Conservation (phyloP, 176 grass and related monocot species). For the Paspalum vaginatum region DNA sequence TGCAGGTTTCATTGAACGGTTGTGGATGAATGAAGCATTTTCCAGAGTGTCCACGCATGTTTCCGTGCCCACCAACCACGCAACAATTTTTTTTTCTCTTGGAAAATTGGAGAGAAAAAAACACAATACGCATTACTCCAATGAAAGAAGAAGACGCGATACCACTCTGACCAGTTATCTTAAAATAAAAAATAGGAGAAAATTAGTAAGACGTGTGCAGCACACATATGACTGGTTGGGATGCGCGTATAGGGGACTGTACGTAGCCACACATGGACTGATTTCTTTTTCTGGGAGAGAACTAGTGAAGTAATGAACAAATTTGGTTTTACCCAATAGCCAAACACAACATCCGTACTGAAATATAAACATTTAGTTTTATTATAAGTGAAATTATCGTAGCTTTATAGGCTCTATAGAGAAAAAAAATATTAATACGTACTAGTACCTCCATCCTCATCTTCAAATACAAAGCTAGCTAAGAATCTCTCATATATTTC, state of each 20-base stretch:
- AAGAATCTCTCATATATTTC: too few relatives aligned
- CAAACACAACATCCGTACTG: too few relatives aligned
- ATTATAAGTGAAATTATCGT: too few relatives aligned
- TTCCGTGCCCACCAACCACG: background rate
- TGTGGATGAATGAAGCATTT: background rate
- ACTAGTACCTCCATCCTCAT: too few relatives aligned
- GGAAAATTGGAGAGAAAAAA: background rate
- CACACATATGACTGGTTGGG: conserved; percentile 19
- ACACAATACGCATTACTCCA: background rate
- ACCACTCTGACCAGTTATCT: background rate
- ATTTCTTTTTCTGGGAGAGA: background rate
- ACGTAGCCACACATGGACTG: background rate
- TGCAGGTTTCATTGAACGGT: background rate
- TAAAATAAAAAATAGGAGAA: background rate
- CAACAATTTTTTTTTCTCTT: background rate
- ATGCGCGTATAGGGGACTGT: background rate
- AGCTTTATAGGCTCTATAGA: too few relatives aligned
- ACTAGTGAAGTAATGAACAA: background rate
- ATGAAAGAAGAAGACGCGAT: background rate
- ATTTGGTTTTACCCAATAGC: background rate
- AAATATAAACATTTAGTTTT: too few relatives aligned
- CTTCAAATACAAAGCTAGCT: too few relatives aligned
- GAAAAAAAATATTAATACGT: too few relatives aligned
- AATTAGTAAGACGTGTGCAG: conserved; percentile 21
- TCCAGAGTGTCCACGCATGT: background rate